These are phyloP conservation scores for Aspergillus tamarii DNA, from an alignment of 2,329 filamentous ascomycete genomes.

Conservation along the genomic window DNA sequence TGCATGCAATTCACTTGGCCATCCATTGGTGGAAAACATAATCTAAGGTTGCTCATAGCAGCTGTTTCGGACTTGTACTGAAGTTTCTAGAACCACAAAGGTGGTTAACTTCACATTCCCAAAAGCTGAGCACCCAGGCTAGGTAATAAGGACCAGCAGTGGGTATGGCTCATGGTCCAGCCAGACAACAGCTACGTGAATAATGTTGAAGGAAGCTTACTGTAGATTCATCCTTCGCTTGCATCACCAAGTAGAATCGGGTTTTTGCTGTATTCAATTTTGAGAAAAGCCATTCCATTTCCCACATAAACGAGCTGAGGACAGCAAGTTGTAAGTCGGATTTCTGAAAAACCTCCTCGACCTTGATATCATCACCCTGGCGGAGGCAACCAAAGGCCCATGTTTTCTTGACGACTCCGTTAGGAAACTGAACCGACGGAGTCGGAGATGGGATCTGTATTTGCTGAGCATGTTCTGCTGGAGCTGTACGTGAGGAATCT, in stretches of 20 bases:
- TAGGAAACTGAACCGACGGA: constrained; percentile 51
- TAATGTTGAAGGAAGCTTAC: constrained; percentile 29
- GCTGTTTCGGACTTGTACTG: constrained; percentile 45
- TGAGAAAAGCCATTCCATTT: constrained; percentile 75
- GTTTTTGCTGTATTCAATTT: constrained; percentile 68
- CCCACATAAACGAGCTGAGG: constrained; percentile 85
- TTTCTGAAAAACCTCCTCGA: constrained; percentile 83
- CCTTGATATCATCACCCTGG: constrained; percentile 73
- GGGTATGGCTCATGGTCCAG: not conserved
- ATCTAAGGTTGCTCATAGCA: constrained; percentile 57
- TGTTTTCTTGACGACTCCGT: constrained; percentile 78
- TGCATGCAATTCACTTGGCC: constrained; percentile 78
- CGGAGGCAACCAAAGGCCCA: constrained; percentile 69
- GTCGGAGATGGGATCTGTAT: constrained; percentile 17
- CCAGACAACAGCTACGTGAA: not conserved
- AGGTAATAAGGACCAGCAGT: not conserved
- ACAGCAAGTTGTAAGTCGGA: constrained; percentile 73
- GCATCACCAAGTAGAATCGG: constrained; percentile 67
- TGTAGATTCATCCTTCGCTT: constrained; percentile 55
- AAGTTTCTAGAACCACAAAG: constrained; percentile 33
- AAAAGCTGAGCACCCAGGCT: not conserved
- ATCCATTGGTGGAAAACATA: constrained; percentile 82
- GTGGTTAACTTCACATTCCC: not conserved
- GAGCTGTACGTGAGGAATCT: not conserved
- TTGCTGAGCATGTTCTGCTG: not conserved